Evolutionary conservation across 805 yeast species (phyloP).

Genomic region (Candida alai): DNA sequence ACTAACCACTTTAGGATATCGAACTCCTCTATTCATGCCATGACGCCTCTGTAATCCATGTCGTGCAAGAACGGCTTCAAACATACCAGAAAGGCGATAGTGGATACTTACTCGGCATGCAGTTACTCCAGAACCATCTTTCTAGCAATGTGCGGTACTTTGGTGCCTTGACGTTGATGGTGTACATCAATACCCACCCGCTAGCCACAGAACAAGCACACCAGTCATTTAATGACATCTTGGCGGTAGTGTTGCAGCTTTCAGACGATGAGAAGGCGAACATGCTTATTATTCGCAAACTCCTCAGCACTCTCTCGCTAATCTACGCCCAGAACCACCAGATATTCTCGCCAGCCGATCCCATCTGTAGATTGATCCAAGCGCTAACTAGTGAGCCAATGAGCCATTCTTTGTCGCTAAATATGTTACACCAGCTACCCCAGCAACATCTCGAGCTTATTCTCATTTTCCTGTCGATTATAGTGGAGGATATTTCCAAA

Average conservation of each 20-base stretch:
- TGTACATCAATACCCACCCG: conserved; percentile 41
- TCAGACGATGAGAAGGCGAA: conserved; percentile 10
- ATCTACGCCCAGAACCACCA: conserved; percentile 39
- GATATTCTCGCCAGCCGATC: conserved; percentile 27
- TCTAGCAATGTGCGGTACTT: conserved; percentile 59
- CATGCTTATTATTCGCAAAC: conserved; percentile 49
- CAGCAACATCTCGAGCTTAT: conserved; percentile 17
- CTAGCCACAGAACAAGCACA: conserved; percentile 13
- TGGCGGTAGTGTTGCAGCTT: neutral
- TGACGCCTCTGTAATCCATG: conserved; percentile 34
- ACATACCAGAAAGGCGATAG: conserved; percentile 50
- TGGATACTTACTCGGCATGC: conserved; percentile 57
- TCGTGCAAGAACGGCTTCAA: conserved; percentile 56
- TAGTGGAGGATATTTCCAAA: conserved; percentile 51
- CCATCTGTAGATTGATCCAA: conserved; percentile 3
- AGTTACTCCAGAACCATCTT: conserved; percentile 39
- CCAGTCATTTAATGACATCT: conserved; percentile 10
- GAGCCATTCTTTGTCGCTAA: no score
- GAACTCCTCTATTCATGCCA: conserved; percentile 42
- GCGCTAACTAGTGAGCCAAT: no score
- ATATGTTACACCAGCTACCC: no score
- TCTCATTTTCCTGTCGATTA: conserved; percentile 38
- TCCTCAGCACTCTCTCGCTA: conserved; percentile 52
- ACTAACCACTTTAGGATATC: conserved; percentile 26
- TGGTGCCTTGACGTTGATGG: conserved; percentile 79